Percentiles rank a stretch among this genome's conserved stretches.
Conservation (phyloP, 495 filamentous ascomycete genomes). For the Xylaria acuta region DNA sequence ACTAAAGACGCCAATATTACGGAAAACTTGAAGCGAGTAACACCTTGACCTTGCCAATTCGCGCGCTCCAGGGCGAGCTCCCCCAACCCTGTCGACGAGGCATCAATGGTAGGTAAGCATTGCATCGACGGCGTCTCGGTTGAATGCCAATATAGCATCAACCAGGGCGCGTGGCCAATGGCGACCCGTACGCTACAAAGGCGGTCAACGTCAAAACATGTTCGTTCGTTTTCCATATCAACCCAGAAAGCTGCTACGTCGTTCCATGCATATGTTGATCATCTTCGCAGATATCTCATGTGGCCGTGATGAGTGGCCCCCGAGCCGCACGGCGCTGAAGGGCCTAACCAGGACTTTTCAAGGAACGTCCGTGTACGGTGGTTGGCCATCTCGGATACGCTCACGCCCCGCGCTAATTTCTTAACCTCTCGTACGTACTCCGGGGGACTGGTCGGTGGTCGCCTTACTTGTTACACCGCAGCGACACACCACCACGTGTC, state of each 20-base stretch:
- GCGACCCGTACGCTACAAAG: conserved; percentile 1
- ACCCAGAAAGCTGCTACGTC: neutral
- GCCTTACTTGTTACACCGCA: conserved; percentile 16
- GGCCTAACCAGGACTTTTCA: neutral
- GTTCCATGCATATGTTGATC: neutral
- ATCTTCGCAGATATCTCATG: neutral
- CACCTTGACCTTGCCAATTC: conserved; percentile 3
- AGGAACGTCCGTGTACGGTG: neutral
- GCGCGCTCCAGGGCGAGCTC: conserved; percentile 4
- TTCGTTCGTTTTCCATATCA: neutral
- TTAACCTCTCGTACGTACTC: neutral
- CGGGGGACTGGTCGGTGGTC: neutral
- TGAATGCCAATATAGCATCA: conserved; percentile 8
- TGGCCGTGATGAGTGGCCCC: conserved; percentile 2
- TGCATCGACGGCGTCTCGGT: conserved; percentile 17
- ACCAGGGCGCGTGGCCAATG: neutral
- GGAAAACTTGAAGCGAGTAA: conserved; percentile 11
- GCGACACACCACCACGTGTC: conserved; percentile 22
- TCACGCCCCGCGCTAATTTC: neutral
- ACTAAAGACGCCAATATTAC: neutral
- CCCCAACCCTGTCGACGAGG: neutral
- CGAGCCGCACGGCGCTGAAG: neutral
- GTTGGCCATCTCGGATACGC: conserved; percentile 1
- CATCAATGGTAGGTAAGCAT: conserved; percentile 13
- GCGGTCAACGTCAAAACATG: conserved; percentile 2